Conservation (phyloP, 495 filamentous ascomycete species). For the Daldinia vernicosa region DNA sequence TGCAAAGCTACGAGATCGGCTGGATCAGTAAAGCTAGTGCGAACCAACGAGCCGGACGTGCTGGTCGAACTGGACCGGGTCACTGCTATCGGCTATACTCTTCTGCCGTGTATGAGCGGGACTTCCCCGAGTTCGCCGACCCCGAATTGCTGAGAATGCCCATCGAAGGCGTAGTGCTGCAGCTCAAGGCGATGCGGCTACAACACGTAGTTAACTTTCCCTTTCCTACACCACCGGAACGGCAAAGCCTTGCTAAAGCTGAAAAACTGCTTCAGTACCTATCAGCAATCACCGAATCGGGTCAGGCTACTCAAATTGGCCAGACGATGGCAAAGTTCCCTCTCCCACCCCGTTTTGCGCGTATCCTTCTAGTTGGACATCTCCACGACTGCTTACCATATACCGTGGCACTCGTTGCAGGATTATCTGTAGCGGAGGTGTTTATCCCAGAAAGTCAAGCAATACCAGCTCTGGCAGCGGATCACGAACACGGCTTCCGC, state of each 20-base stretch:
- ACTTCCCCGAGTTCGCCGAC: slow-evolving; percentile 84
- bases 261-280: slow-evolving; percentile 85
- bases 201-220: slow-evolving; percentile 93
- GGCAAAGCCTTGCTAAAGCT: slow-evolving; percentile 79
- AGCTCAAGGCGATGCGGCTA: slow-evolving; percentile 94
- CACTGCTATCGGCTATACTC: slow-evolving; percentile 96
- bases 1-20: slow-evolving; percentile 92
- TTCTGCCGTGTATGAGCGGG: slow-evolving; percentile 90
- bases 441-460: slow-evolving; percentile 88
- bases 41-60: slow-evolving; percentile 90
- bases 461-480: slow-evolving; percentile 57
- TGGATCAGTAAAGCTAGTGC: slow-evolving; percentile 99
- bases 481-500: slow-evolving; percentile 61
- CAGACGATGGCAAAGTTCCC: slow-evolving; percentile 86
- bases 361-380: slow-evolving; percentile 88
- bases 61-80: slow-evolving; percentile 93
- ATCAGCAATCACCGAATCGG: slow-evolving; percentile 69
- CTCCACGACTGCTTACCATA: slow-evolving; percentile 84
- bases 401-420: slow-evolving; percentile 87
- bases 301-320: slow-evolving; percentile 81
- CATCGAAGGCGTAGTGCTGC: slow-evolving; percentile 89
- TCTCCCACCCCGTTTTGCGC: slow-evolving; percentile 86
- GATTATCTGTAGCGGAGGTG: slow-evolving; percentile 85
- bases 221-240: slow-evolving; percentile 93
- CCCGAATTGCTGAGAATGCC: slow-evolving; percentile 93